Evolutionary conservation across 2,329 filamentous ascomycete genomes (phyloP).

Genomic region (Neonectria ditissima): DNA sequence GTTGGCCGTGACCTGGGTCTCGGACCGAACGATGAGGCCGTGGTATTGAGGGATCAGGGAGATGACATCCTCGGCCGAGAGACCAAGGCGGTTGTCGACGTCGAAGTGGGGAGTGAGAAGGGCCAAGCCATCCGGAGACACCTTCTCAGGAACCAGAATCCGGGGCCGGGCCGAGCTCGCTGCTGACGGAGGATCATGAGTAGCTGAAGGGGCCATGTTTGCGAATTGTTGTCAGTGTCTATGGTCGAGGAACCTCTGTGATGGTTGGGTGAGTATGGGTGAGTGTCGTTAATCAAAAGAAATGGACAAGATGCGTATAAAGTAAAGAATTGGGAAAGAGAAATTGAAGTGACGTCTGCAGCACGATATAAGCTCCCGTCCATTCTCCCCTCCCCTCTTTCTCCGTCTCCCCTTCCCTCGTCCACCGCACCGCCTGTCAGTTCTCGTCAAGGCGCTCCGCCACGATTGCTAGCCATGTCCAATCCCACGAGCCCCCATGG

Average conservation of each 20-base stretch:
- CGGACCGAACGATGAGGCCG: constrained; percentile 82
- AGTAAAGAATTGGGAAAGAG: constrained; percentile 18
- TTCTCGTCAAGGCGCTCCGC: constrained; percentile 11
- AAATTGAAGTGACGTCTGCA: constrained; percentile 31
- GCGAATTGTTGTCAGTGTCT: background rate
- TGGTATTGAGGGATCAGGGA: constrained; percentile 78
- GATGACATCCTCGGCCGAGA: constrained; percentile 73
- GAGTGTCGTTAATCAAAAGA: background rate
- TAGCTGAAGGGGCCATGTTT: constrained; percentile 47
- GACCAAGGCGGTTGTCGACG: constrained; percentile 74
- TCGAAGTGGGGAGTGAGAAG: constrained; percentile 75
- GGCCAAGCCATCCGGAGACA: constrained; percentile 81
- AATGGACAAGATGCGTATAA: constrained; percentile 23
- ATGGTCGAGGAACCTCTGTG: background rate
- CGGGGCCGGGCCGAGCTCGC: constrained; percentile 46
- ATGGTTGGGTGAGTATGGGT: background rate
- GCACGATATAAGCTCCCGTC: constrained; percentile 15
- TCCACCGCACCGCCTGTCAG: constrained; percentile 2
- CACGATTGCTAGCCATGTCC: constrained; percentile 11
- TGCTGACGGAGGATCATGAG: constrained; percentile 33
- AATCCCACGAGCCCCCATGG: constrained; percentile 9
- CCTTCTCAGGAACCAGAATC: constrained; percentile 82
- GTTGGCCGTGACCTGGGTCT: constrained; percentile 80
- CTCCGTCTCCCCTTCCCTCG: constrained; percentile 19
- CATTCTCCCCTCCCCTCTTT: constrained; percentile 28